These are phyloP conservation scores for Xylariomycetidae sp. DNA, from an alignment of 2,329 filamentous ascomycete genomes.

Conservation along the genomic window DNA sequence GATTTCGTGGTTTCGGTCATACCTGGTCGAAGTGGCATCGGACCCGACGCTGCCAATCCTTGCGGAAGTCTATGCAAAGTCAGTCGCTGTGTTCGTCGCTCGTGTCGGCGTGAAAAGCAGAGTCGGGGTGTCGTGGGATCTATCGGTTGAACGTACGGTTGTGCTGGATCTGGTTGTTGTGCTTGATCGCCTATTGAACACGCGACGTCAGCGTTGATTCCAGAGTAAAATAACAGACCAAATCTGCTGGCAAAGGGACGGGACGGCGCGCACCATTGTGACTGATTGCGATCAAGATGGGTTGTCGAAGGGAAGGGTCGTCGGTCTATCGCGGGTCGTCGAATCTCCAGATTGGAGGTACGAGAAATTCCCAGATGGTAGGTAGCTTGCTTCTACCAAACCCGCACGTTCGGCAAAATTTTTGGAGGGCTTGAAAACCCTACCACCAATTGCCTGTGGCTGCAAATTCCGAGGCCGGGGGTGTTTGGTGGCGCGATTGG, in stretches of 20 bases:
- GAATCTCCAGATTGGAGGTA: slow-evolving; percentile 30
- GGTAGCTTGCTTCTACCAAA: slow-evolving; percentile 8
- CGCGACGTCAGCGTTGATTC: slow-evolving; percentile 26
- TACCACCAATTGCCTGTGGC: slow-evolving; percentile 22
- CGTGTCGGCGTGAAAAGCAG: slow-evolving; percentile 8
- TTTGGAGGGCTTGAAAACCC: slow-evolving; percentile 39
- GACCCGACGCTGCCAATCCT: slow-evolving; percentile 99
- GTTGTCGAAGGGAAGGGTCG: slow-evolving; percentile 34
- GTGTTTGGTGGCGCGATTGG: no score
- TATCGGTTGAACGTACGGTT: slow-evolving; percentile 62
- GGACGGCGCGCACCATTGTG: slow-evolving; percentile 40
- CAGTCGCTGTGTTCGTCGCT: slow-evolving; percentile 23
- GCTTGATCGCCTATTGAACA: slow-evolving; percentile 84
- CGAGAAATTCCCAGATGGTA: slow-evolving; percentile 27
- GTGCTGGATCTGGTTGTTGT: slow-evolving; percentile 98
- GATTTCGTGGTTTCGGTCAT: slow-evolving; percentile 29
- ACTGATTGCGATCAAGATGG: slow-evolving; percentile 46
- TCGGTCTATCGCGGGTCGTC: slow-evolving; percentile 26
- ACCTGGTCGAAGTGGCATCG: slow-evolving; percentile 99
- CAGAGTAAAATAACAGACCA: slow-evolving; percentile 7
- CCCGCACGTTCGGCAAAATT: slow-evolving; percentile 31
- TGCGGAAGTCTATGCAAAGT: slow-evolving; percentile 76
- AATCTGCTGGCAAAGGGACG: no score
- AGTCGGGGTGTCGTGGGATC: slow-evolving; percentile 2
- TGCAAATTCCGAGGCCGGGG: no score